Base-by-base conservation (phyloP, 192 early-diverging fungal species). In the Coemansia sp. region DNA sequence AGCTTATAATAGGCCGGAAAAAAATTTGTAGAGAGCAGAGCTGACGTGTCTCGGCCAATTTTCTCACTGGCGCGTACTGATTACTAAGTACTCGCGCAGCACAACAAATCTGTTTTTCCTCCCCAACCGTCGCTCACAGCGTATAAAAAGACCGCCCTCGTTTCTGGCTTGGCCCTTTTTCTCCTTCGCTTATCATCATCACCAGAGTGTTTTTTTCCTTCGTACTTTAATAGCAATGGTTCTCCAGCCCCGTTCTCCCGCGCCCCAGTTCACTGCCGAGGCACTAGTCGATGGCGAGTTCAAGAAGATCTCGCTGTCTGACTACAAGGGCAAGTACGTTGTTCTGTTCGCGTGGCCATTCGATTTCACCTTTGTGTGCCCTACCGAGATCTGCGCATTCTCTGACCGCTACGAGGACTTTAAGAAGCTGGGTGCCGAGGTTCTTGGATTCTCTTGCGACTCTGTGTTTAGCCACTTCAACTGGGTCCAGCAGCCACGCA, bases 361-460 rank as follows among this genome's bases (percentile, higher is more conserved):
- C 62, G 94, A 95, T 82, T 96, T 91, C 77, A 91, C 90, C 62
- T 92, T 91, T 62, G 90, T 92, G 55, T 97, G 95, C 85, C 95
- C 95, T 33, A 95, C 95, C 65, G 94, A 97, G 81, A 93, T 97
- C 84, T 87, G 93, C 61, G 92, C 92, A 33, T 94, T 94, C 87
- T 87, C 86, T 66, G 94, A 97, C 78, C 87, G 88, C 69, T 85
- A 86, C 64, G 86, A 86, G 13, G 89, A 94, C 75, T 97, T 97
- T 85, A 81, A 88, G 65, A 87, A 83, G 61, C 73, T 93, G 25
- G 88, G 89, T 79, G 86, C 88, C 66, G 91, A 89, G 66, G 89
- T 94, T 43, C 76, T 90, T 23, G 89, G 84, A 66, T 85, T 83
- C 78, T 90, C 88, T 38, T 85, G 84, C 79, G 90, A 91, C 84